phyloP scores from a whole-genome alignment of 352 stramenopile species.

The Pythium sp. region DNA sequence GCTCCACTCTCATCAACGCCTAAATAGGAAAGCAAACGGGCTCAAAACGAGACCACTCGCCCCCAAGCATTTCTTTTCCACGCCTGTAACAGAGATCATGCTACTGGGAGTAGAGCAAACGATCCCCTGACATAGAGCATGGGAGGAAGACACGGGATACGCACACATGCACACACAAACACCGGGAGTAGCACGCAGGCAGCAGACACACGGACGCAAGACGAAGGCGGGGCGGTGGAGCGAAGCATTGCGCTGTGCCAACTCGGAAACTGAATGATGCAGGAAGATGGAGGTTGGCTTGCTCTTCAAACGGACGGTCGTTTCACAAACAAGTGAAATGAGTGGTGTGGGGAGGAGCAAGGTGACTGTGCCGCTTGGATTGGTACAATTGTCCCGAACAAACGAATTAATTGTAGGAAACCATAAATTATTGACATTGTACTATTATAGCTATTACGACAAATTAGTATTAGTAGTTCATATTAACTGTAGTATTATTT shows the following conservation, averaged over 20 bases:
- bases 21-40: conserved; percentile 46
- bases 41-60: conserved; percentile 67
- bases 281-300: too few relatives aligned
- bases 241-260: neutral
- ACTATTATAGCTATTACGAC: too few relatives aligned
- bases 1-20: conserved; percentile 81
- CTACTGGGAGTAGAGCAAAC: conserved; percentile 63
- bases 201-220: neutral
- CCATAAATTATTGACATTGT: too few relatives aligned
- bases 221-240: neutral
- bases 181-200: neutral
- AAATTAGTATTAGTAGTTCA: too few relatives aligned
- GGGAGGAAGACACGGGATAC: conserved; percentile 18
- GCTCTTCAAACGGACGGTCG: neutral
- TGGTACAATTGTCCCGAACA: neutral
- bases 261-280: conserved; percentile 3
- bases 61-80: conserved; percentile 78
- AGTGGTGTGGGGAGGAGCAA: conserved; percentile 4
- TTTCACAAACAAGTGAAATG: conserved; percentile 11
- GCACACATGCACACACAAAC: conserved; percentile 14
- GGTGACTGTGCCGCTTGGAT: neutral
- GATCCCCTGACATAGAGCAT: conserved; percentile 82
- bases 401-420: too few relatives aligned
- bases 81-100: conserved; percentile 78
- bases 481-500: too few relatives aligned